Evolutionary conservation across 805 yeast genomes (phyloP).

Genomic region (Metschnikowia matae): DNA sequence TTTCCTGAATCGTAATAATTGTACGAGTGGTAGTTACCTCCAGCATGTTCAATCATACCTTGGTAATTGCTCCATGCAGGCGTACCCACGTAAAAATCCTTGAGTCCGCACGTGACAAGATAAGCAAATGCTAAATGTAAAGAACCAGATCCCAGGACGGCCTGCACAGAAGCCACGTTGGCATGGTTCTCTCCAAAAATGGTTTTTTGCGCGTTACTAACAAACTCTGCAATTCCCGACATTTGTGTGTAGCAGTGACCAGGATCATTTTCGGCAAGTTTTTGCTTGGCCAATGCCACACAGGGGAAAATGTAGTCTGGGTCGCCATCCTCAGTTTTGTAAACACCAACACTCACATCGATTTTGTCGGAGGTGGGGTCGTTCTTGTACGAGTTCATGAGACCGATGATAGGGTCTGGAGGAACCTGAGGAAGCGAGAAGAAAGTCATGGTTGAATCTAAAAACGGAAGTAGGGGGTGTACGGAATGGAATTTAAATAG

Average conservation of each 20-base stretch:
- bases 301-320: conserved; percentile 34
- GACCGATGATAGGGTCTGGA: conserved; percentile 17
- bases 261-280: conserved; percentile 30
- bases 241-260: conserved; percentile 44
- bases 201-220: conserved; percentile 30
- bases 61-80: conserved; percentile 41
- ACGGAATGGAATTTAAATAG: too few species aligned
- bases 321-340: conserved; percentile 37
- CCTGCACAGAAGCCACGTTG: conserved; percentile 34
- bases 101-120: conserved; percentile 16
- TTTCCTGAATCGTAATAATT: conserved; percentile 28
- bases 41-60: conserved; percentile 31
- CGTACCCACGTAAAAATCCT: conserved; percentile 30
- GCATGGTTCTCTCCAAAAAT: conserved; percentile 32
- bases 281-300: conserved; percentile 33
- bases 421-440: conserved; percentile 9
- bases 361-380: conserved; percentile 34
- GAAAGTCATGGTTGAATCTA: conserved; percentile 1
- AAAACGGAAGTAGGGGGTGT: too few species aligned
- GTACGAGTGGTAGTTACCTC: conserved; percentile 25
- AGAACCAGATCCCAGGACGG: conserved; percentile 42
- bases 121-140: conserved; percentile 35
- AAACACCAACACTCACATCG: conserved; percentile 45
- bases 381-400: conserved; percentile 13
- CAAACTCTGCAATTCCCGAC: conserved; percentile 39